Conservation (phyloP, 495 filamentous ascomycete genomes). For the Elasticomyces elasticus region DNA sequence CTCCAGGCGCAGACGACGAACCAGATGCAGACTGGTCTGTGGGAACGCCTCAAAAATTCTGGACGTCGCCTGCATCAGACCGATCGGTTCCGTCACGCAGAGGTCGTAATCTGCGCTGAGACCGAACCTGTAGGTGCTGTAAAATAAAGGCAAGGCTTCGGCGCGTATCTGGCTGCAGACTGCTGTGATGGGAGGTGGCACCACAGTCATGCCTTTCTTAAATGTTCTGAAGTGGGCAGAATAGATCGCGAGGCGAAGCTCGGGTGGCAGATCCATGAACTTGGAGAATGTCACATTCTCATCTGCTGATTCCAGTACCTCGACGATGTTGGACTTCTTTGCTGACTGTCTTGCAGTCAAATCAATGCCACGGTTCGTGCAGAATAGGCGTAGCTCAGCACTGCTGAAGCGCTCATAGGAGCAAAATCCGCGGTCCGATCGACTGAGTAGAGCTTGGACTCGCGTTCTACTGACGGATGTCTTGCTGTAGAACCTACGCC, state of each 20-base stretch:
- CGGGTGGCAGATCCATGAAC: background rate
- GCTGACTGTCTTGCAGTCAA: background rate
- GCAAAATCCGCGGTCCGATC: background rate
- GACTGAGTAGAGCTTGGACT: background rate
- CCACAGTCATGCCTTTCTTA: background rate
- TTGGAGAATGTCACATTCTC: background rate
- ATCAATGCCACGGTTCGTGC: background rate
- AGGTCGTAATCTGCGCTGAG: background rate
- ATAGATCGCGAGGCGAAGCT: background rate
- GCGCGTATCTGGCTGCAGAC: background rate
- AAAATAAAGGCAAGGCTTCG: background rate
- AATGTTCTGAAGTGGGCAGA: background rate
- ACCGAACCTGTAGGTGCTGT: background rate
- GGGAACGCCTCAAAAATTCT: no score
- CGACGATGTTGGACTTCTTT: background rate
- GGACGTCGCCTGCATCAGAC: no score
- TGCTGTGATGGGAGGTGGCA: background rate
- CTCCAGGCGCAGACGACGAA: background rate
- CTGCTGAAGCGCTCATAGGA: background rate
- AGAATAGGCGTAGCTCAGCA: background rate
- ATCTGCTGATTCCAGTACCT: background rate
- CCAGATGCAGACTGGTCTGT: background rate
- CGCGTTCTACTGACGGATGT: constrained; percentile 19
- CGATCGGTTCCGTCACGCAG: background rate
- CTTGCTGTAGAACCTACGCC: background rate